These are phyloP conservation scores for Pyricularia sp. DNA, from an alignment of 2,329 filamentous ascomycete genomes.

Conservation along the genomic window DNA sequence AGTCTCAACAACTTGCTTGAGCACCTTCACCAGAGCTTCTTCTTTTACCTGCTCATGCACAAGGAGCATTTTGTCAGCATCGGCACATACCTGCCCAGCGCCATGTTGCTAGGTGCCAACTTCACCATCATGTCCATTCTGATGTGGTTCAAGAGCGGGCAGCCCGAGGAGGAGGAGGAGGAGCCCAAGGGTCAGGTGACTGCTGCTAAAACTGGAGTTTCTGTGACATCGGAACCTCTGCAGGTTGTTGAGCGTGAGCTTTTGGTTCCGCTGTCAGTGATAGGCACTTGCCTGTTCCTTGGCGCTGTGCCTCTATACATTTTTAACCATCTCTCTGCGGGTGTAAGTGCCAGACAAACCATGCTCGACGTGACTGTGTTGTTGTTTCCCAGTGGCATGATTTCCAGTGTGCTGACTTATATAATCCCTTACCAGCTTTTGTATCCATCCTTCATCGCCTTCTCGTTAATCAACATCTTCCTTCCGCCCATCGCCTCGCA, in stretches of 20 bases:
- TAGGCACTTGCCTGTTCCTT: slow-evolving; percentile 60
- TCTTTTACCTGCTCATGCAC: slow-evolving; percentile 94
- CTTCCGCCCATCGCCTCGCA: slow-evolving; percentile 45
- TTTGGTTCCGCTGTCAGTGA: slow-evolving; percentile 59
- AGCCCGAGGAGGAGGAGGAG: slow-evolving; percentile 15
- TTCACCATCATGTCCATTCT: slow-evolving; percentile 93
- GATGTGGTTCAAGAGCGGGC: slow-evolving; percentile 84
- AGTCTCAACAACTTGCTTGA: slow-evolving; percentile 94
- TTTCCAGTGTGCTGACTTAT: not conserved
- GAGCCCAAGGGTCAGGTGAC: slow-evolving; percentile 7
- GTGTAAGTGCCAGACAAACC: slow-evolving; percentile 35
- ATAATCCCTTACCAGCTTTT: slow-evolving; percentile 35
- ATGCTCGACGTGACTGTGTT: not conserved
- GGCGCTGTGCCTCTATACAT: slow-evolving; percentile 71
- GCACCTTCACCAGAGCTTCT: slow-evolving; percentile 96
- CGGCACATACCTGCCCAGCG: slow-evolving; percentile 88
- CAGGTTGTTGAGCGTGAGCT: slow-evolving; percentile 47
- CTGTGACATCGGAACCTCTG: slow-evolving; percentile 8
- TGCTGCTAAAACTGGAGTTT: slow-evolving; percentile 13
- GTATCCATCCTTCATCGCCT: slow-evolving; percentile 42
- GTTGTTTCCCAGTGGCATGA: not conserved
- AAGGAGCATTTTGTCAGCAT: slow-evolving; percentile 92
- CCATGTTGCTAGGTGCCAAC: slow-evolving; percentile 91
- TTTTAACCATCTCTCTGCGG: slow-evolving; percentile 62
- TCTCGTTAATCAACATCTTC: slow-evolving; percentile 38